phyloP scores from a whole-genome alignment of 306 rosid species.

The Casuarina glauca region DNA sequence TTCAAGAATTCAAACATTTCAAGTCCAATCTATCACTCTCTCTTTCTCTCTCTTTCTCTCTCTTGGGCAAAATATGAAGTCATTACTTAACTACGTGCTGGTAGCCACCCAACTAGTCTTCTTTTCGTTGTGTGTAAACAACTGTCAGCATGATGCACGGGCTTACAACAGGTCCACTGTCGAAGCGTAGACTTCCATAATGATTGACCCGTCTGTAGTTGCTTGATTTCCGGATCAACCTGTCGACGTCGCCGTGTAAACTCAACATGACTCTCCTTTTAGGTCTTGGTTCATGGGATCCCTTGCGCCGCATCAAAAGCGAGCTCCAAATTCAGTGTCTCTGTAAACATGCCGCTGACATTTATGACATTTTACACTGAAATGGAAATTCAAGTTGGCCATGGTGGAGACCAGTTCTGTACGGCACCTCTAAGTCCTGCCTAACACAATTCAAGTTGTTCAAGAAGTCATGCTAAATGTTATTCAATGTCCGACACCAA shows the following conservation, averaged over 20 bases:
- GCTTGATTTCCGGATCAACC: neutral
- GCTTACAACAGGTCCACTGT: too few relatives aligned
- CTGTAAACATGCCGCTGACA: slow-evolving; percentile 24
- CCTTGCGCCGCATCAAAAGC: neutral
- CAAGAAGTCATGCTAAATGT: too few relatives aligned
- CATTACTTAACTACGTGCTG: too few relatives aligned
- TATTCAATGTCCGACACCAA: slow-evolving; percentile 31
- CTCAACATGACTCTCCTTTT: too few relatives aligned
- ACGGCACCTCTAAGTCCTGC: too few relatives aligned
- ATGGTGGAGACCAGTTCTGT: neutral
- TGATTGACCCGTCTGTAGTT: neutral
- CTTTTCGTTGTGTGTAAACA: too few relatives aligned
- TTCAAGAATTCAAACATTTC: neutral
- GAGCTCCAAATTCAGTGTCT: slow-evolving; percentile 31
- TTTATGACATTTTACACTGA: slow-evolving; percentile 27
- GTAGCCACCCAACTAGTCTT: too few relatives aligned
- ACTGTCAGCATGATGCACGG: too few relatives aligned
- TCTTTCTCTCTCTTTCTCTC: too few relatives aligned
- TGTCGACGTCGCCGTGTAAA: neutral
- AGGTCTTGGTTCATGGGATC: neutral
- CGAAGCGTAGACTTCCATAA: too few relatives aligned
- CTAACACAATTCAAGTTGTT: too few relatives aligned
- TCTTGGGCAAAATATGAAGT: neutral
- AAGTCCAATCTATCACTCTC: too few relatives aligned
- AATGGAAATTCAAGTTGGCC: slow-evolving; percentile 28